A percentile compares a stretch with the other conserved stretches of the same genome.
Evolutionary conservation across 2,329 filamentous ascomycete species (phyloP).

Genomic region (Fusarium nisikadoi): DNA sequence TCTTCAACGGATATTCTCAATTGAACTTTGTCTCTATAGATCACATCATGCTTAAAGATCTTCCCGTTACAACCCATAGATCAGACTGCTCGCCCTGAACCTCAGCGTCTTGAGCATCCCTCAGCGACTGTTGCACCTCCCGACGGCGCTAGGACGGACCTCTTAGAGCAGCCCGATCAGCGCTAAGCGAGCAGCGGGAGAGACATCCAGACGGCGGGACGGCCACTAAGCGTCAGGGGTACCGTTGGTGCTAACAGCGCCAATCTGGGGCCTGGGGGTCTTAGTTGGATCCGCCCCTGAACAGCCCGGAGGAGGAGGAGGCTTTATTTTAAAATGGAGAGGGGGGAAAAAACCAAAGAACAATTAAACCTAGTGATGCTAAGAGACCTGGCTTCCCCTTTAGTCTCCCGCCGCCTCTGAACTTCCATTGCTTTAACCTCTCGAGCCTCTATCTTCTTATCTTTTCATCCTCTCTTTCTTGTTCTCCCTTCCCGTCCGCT

Average conservation of each 20-base stretch:
- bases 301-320: constrained; percentile 19
- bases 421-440: constrained; percentile 17
- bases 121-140: constrained; percentile 29
- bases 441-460: constrained; percentile 23
- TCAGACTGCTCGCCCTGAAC: constrained; percentile 3
- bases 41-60: constrained; percentile 4
- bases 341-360: constrained; percentile 38
- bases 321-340: constrained; percentile 44
- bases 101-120: not conserved
- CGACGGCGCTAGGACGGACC: constrained; percentile 37
- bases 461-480: constrained; percentile 11
- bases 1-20: not conserved
- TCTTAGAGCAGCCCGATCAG: constrained; percentile 44
- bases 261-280: constrained; percentile 46
- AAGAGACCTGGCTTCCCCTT: constrained; percentile 36
- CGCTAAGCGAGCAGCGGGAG: constrained; percentile 44
- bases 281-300: constrained; percentile 46
- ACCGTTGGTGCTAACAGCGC: constrained; percentile 42
- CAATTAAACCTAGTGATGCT: constrained; percentile 45
- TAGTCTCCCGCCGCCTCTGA: constrained; percentile 31
- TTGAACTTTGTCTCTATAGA: not conserved
- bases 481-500: constrained; percentile 18
- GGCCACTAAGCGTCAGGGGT: constrained; percentile 43
- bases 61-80: constrained; percentile 1
- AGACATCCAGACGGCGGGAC: constrained; percentile 41